Conservation (phyloP, 352 stramenopile genomes). For the Elongisporangium anandrum region DNA sequence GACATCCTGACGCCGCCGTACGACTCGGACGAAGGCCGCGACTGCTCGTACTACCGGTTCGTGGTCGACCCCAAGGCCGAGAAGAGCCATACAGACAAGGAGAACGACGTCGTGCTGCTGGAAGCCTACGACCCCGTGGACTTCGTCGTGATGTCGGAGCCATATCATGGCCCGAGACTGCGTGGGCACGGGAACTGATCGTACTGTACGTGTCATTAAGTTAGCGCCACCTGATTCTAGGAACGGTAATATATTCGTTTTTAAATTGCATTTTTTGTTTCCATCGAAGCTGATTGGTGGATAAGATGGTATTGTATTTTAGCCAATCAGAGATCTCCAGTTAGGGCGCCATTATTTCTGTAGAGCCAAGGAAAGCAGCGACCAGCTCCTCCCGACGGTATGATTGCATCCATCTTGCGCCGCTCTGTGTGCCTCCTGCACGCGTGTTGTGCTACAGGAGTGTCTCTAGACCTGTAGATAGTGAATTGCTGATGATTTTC, state of each 20-base stretch:
- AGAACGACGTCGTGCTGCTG: conserved; percentile 28
- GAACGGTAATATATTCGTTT: not conserved
- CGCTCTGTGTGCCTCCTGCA: not conserved
- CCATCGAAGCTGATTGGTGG: not conserved
- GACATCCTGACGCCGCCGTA: conserved; percentile 87
- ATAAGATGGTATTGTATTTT: not conserved
- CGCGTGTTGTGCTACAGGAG: not conserved
- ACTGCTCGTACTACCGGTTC: conserved; percentile 75
- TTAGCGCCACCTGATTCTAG: not conserved
- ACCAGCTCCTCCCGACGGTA: not conserved
- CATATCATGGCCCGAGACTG: conserved; percentile 42
- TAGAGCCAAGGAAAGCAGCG: not conserved
- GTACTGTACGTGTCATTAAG: not conserved
- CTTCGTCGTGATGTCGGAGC: conserved; percentile 51
- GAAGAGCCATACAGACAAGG: not conserved
- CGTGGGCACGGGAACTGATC: not conserved
- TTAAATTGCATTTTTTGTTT: not conserved
- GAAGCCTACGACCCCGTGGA: conserved; percentile 44
- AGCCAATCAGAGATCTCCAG: not conserved
- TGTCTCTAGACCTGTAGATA: not conserved
- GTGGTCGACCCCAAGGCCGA: conserved; percentile 20
- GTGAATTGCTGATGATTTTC: not conserved
- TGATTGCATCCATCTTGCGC: not conserved
- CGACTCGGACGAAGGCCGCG: conserved; percentile 48
- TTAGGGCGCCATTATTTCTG: not conserved